A percentile compares a stretch with the other conserved stretches of the same genome.
Evolutionary conservation across 2,329 filamentous ascomycete genomes (phyloP).

Genomic region (Macrophomina phaseolina): DNA sequence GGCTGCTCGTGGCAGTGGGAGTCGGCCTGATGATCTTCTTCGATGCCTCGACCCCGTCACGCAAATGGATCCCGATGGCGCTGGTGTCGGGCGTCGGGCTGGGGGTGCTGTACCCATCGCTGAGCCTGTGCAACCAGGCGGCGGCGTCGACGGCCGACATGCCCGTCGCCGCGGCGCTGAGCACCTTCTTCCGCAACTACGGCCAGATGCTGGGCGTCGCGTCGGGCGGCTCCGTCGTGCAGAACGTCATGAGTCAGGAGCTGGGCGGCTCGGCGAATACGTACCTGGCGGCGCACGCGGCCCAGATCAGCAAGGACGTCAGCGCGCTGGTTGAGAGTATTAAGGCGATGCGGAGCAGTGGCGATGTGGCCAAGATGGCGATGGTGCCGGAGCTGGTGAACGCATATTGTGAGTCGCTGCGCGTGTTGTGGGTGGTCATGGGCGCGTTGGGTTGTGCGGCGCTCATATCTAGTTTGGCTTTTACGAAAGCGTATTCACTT

Average conservation of each 20-base stretch:
- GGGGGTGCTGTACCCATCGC: constrained; percentile 50
- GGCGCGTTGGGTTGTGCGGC: constrained; percentile 36
- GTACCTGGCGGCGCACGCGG: constrained; percentile 32
- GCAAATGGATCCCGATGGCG: constrained; percentile 52
- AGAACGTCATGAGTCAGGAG: constrained; percentile 36
- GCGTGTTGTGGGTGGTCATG: constrained; percentile 39
- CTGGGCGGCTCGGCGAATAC: constrained; percentile 29
- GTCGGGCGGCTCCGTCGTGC: constrained; percentile 52
- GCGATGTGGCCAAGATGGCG: constrained; percentile 30
- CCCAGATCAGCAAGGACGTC: constrained; percentile 34
- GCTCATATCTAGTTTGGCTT: constrained; percentile 32
- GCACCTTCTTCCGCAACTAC: constrained; percentile 55
- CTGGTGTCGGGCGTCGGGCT: constrained; percentile 48
- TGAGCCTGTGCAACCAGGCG: constrained; percentile 54
- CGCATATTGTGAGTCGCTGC: constrained; percentile 36
- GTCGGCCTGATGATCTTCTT: constrained; percentile 52
- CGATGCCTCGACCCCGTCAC: constrained; percentile 43
- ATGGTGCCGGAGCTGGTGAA: constrained; percentile 33
- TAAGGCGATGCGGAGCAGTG: constrained; percentile 30
- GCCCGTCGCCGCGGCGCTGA: constrained; percentile 47
- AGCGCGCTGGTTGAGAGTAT: constrained; percentile 36
- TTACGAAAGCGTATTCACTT: constrained; percentile 16
- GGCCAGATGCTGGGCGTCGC: constrained; percentile 56
- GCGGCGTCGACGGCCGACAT: constrained; percentile 44
- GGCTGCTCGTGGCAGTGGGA: constrained; percentile 47